These are phyloP conservation scores for Melampsora larici-populina DNA, from an alignment of 1,284 basidiomycete genomes.

Conservation along the genomic window DNA sequence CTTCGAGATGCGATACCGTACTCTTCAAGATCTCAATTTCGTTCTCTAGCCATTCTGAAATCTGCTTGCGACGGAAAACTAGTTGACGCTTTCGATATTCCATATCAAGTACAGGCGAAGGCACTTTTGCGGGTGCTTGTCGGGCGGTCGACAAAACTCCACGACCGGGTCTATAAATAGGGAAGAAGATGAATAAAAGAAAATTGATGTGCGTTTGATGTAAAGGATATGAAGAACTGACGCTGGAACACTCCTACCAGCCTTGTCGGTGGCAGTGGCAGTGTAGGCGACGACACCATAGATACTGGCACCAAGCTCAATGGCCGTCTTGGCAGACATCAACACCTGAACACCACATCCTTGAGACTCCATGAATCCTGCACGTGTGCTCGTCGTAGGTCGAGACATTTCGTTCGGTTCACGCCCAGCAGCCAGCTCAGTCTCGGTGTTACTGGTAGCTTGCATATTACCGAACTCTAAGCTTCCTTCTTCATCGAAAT, in stretches of 20 bases:
- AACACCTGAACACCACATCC: slow-evolving; percentile 94
- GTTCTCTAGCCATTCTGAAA: slow-evolving; percentile 85
- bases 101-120: slow-evolving; percentile 72
- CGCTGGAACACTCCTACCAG: slow-evolving; percentile 55
- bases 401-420: slow-evolving; percentile 98
- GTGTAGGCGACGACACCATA: slow-evolving; percentile 92
- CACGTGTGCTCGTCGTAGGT: slow-evolving; percentile 89
- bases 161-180: slow-evolving; percentile 68
- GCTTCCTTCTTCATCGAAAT: slow-evolving; percentile 74
- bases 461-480: slow-evolving; percentile 85
- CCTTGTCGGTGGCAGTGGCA: slow-evolving; percentile 70
- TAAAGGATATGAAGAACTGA: slow-evolving; percentile 18
- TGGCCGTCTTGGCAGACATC: slow-evolving; percentile 92
- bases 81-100: slow-evolving; percentile 86
- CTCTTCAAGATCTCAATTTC: slow-evolving; percentile 77
- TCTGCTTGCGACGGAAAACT: slow-evolving; percentile 84
- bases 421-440: slow-evolving; percentile 96
- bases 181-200: slow-evolving; percentile 39
- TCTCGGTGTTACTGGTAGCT: slow-evolving; percentile 93
- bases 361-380: slow-evolving; percentile 89
- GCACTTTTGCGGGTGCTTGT: slow-evolving; percentile 63
- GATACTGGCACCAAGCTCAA: slow-evolving; percentile 89
- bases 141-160: slow-evolving; percentile 82
- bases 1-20: slow-evolving; percentile 65
- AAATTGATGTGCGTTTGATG: too few species aligned